Conservation (phyloP, 305 asterid species). For the Solanum chacoense region DNA sequence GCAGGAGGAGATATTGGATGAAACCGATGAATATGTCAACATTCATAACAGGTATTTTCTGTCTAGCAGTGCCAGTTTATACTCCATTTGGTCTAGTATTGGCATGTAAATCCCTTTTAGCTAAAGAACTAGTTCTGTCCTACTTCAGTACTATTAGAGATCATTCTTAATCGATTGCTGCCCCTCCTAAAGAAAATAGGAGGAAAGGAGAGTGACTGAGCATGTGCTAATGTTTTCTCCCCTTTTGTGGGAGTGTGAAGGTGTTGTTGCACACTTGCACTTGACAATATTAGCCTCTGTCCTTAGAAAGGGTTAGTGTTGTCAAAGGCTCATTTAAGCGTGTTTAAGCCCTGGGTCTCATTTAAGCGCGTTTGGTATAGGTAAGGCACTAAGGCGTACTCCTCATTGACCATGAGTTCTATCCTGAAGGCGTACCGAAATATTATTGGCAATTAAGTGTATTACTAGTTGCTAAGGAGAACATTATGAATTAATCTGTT, state of each 20-base stretch:
- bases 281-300: background rate
- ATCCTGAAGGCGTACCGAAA: background rate
- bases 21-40: conserved; percentile 95
- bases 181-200: background rate
- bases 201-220: background rate
- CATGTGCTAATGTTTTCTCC: background rate
- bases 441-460: background rate
- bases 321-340: background rate
- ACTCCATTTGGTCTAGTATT: background rate
- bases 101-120: background rate
- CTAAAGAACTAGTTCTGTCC: background rate
- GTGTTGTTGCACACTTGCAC: background rate
- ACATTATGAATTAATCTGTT: background rate
- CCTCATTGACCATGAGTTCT: background rate
- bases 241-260: background rate
- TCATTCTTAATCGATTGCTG: background rate
- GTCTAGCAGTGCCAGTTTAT: background rate
- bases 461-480: background rate
- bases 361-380: background rate
- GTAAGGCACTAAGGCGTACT: background rate
- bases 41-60: conserved; percentile 78
- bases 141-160: background rate
- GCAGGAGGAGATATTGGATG: conserved; percentile 99
- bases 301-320: background rate
- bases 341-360: background rate